Conservation (phyloP, 1,284 basidiomycete species). For the Termitomyces sp. region DNA sequence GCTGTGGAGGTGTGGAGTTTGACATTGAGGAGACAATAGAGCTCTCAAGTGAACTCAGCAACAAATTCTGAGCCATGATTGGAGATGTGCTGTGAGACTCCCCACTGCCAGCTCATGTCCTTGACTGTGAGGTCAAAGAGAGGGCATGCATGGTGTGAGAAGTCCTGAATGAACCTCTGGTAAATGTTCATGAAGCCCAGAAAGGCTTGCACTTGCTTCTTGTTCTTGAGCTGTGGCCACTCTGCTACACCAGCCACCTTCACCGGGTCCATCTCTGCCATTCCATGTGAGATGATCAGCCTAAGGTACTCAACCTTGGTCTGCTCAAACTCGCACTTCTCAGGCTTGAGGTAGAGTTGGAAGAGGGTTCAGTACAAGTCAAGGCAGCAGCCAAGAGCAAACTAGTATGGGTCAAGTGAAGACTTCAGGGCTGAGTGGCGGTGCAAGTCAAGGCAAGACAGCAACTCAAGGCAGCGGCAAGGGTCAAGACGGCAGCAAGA, state of each 20-base stretch:
- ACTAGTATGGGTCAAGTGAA: too few species aligned
- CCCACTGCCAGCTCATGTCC: too few species aligned
- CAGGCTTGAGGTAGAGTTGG: too few species aligned
- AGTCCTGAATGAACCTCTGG: slow-evolving; percentile 1
- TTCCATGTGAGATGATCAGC: not conserved
- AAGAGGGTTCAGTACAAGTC: too few species aligned
- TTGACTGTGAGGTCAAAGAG: too few species aligned
- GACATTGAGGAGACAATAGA: not conserved
- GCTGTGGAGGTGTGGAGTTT: not conserved
- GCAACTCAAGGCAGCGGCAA: too few species aligned
- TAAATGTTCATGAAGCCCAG: slow-evolving; percentile 2
- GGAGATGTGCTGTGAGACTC: too few species aligned
- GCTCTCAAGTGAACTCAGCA: not conserved
- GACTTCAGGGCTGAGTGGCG: too few species aligned
- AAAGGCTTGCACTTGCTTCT: slow-evolving; percentile 1
- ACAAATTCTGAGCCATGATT: not conserved
- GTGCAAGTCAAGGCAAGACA: too few species aligned
- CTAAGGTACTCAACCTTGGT: slow-evolving; percentile 4
- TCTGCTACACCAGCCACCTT: slow-evolving; percentile 3
- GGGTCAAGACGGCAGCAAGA: too few species aligned
- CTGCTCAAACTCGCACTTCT: slow-evolving; percentile 4
- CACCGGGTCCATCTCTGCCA: slow-evolving; percentile 1
- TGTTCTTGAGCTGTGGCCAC: not conserved
- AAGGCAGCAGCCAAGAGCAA: too few species aligned
- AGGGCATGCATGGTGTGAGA: not conserved